Evolutionary conservation across 2,329 filamentous ascomycete species (phyloP).

Genomic region (Colletotrichum ledebouriae): DNA sequence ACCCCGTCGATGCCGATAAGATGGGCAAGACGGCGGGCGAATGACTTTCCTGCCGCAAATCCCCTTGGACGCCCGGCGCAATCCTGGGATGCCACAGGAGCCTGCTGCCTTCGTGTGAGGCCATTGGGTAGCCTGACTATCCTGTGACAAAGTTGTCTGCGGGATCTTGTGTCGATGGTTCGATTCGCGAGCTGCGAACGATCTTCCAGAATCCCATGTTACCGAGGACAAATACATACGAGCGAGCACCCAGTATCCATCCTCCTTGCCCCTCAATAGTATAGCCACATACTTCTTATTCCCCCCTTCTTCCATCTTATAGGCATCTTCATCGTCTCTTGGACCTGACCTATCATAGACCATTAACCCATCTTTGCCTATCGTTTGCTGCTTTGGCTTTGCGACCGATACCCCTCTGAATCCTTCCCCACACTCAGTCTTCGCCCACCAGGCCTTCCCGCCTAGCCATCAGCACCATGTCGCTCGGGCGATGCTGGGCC

Average conservation of each 20-base stretch:
- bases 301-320: neutral
- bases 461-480: conserved; percentile 82
- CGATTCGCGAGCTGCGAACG: conserved; percentile 22
- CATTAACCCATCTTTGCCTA: neutral
- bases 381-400: neutral
- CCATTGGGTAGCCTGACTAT: conserved; percentile 17
- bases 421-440: neutral
- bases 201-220: conserved; percentile 23
- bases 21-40: conserved; percentile 35
- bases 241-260: conserved; percentile 14
- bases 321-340: neutral
- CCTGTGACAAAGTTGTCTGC: conserved; percentile 3
- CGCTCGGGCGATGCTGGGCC: conserved; percentile 77
- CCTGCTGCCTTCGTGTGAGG: neutral
- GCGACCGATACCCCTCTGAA: conserved; percentile 17
- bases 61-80: conserved; percentile 18
- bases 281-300: neutral
- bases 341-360: neutral
- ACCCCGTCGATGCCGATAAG: conserved; percentile 14
- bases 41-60: conserved; percentile 33
- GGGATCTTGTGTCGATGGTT: neutral
- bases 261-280: neutral
- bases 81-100: conserved; percentile 12
- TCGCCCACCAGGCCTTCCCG: conserved; percentile 63
- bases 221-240: conserved; percentile 34